phyloP scores from a whole-genome alignment of 225 moss, liverwort and hornwort species.

The Antitrichia curtipendula region DNA sequence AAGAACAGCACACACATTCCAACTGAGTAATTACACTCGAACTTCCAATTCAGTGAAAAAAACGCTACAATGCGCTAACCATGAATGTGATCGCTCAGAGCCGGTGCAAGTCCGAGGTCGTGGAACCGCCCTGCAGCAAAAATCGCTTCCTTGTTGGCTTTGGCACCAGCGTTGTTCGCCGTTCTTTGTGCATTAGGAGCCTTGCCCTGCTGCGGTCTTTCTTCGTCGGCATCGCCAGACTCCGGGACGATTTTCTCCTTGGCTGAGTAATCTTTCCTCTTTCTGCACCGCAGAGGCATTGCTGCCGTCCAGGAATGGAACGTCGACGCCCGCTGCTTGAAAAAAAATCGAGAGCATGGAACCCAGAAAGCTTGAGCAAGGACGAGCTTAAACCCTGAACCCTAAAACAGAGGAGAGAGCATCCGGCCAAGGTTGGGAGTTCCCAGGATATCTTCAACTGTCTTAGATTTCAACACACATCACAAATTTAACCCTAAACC shows the following conservation, averaged over 20 bases:
- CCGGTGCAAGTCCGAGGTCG: slow-evolving; percentile 62
- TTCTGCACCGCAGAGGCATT: slow-evolving; percentile 30
- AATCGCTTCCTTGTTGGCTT: slow-evolving; percentile 6
- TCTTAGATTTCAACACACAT: not conserved
- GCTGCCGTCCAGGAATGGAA: not conserved
- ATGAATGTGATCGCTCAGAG: slow-evolving; percentile 74
- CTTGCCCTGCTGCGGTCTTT: not conserved
- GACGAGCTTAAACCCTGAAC: not conserved
- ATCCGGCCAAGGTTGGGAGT: not conserved
- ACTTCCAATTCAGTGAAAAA: not conserved
- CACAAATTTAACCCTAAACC: not conserved
- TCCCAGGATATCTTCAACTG: fast-evolving
- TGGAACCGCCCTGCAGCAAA: slow-evolving; percentile 77
- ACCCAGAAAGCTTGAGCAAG: not conserved
- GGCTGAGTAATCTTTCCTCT: slow-evolving; percentile 11
- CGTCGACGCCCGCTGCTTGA: not conserved
- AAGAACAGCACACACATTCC: not conserved
- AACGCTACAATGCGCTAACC: slow-evolving; percentile 12
- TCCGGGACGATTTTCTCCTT: not conserved
- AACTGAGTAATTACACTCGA: not conserved
- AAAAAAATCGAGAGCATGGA: too few relatives aligned
- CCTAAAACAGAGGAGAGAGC: not conserved
- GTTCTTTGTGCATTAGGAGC: not conserved
- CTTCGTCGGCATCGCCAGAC: not conserved
- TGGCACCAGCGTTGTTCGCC: not conserved